These are phyloP conservation scores for Aspergillus sp. DNA, from an alignment of 2,329 filamentous ascomycete species.

Conservation along the genomic window DNA sequence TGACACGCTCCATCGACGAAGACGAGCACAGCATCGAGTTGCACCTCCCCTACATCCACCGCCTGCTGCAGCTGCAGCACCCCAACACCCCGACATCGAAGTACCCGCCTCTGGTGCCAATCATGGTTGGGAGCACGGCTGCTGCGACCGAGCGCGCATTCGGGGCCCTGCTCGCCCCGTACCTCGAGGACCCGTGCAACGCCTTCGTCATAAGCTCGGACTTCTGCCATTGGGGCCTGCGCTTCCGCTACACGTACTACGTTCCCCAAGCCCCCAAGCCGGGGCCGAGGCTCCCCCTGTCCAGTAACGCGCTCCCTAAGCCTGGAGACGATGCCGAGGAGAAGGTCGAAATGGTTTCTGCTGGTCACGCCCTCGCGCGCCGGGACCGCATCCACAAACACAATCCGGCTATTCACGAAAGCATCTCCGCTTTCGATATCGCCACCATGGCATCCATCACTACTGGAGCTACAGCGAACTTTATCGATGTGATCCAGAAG, in stretches of 20 bases:
- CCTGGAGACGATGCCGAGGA: conserved; percentile 19
- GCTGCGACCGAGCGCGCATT: conserved; percentile 56
- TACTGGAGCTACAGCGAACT: conserved; percentile 60
- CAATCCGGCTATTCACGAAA: conserved; percentile 62
- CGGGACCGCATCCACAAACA: conserved; percentile 24
- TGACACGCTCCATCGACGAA: conserved; percentile 59
- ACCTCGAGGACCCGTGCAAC: conserved; percentile 62
- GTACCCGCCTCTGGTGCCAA: conserved; percentile 70
- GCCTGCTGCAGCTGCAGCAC: conserved; percentile 51
- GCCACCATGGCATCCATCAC: conserved; percentile 78
- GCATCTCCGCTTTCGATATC: conserved; percentile 70
- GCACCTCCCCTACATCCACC: conserved; percentile 90
- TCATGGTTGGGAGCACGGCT: conserved; percentile 72
- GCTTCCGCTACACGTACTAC: conserved; percentile 80
- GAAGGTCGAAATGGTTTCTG: conserved; percentile 20
- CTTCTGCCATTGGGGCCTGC: conserved; percentile 89
- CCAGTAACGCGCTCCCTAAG: conserved; percentile 35
- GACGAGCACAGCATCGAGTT: conserved; percentile 92
- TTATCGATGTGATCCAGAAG: conserved; percentile 56
- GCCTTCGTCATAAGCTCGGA: conserved; percentile 87
- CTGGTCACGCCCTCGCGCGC: conserved; percentile 19
- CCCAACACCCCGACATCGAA: conserved; percentile 41
- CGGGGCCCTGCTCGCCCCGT: conserved; percentile 64
- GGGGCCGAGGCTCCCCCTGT: conserved; percentile 25
- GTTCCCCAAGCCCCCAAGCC: conserved; percentile 40